Evolutionary conservation across 148 eudicot genomes (phyloP).

Genomic region (Rhododendron simsii): DNA sequence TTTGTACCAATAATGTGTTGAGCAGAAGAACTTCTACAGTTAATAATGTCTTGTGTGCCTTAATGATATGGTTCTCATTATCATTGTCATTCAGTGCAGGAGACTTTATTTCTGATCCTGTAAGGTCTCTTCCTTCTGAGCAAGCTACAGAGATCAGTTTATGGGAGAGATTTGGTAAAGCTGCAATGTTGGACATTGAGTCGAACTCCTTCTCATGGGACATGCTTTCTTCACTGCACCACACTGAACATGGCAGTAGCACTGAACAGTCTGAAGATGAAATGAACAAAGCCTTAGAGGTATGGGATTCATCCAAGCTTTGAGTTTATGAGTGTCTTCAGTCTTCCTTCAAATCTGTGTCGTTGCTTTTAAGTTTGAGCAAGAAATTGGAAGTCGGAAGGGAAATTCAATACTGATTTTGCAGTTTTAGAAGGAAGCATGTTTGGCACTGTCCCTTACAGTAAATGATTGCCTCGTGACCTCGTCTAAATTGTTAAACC

Average conservation of each 20-base stretch:
- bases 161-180: slow-evolving; percentile 91
- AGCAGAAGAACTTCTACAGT: neutral
- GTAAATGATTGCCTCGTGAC: neutral
- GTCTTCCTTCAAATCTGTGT: neutral
- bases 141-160: slow-evolving; percentile 61
- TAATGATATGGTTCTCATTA: slow-evolving; percentile 3
- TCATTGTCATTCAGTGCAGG: slow-evolving; percentile 55
- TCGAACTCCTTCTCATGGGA: slow-evolving; percentile 88
- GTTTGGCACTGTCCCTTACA: neutral
- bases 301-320: slow-evolving; percentile 20
- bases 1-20: neutral
- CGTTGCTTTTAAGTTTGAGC: neutral
- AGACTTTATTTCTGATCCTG: slow-evolving; percentile 38
- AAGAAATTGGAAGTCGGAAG: neutral
- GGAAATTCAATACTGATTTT: neutral
- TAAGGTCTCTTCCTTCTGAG: slow-evolving; percentile 41
- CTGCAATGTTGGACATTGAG: slow-evolving; percentile 81
- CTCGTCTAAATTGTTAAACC: neutral
- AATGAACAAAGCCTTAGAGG: slow-evolving; percentile 82
- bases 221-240: slow-evolving; percentile 93
- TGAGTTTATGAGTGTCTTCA: neutral
- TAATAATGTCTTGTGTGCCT: neutral
- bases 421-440: neutral
- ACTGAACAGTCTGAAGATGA: slow-evolving; percentile 89
- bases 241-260: slow-evolving; percentile 78